A percentile compares a stretch with the other conserved stretches of the same genome.
These are phyloP conservation scores for Trebouxia sp. DNA, from an alignment of 139 green algal species.

Conservation along the genomic window DNA sequence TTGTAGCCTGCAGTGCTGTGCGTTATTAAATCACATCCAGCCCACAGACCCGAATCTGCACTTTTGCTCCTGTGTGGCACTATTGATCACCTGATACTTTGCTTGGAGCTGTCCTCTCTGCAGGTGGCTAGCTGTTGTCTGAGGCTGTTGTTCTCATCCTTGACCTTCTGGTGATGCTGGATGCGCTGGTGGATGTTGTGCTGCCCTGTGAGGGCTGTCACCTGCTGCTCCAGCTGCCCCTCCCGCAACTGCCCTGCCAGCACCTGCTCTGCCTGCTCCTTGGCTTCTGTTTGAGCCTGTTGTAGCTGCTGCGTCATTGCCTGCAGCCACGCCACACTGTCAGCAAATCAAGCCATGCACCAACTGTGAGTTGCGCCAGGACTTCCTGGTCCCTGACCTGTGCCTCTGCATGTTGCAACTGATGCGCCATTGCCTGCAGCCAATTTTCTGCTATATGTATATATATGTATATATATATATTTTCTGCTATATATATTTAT, in stretches of 20 bases:
- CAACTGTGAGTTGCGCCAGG: too few relatives aligned
- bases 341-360: too few relatives aligned
- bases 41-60: neutral
- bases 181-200: constrained; percentile 51
- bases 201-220: constrained; percentile 41
- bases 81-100: constrained; percentile 16
- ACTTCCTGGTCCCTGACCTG: too few relatives aligned
- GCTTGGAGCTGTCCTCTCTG: neutral
- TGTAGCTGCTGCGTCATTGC: constrained; percentile 21
- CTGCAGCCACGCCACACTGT: too few relatives aligned
- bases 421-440: too few relatives aligned
- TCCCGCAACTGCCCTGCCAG: constrained; percentile 3
- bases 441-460: too few relatives aligned
- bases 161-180: constrained; percentile 45
- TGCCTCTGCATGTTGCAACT: too few relatives aligned
- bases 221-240: constrained; percentile 33
- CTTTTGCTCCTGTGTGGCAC: too few relatives aligned
- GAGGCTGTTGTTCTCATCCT: constrained; percentile 43
- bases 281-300: neutral
- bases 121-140: constrained; percentile 31
- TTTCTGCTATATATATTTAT: too few relatives aligned
- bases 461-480: too few relatives aligned
- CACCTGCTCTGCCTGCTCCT: neutral
- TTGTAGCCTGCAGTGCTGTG: neutral
- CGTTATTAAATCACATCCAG: neutral